Percentiles rank a stretch among this genome's conserved stretches.
Evolutionary conservation across 2,329 filamentous ascomycete genomes (phyloP).

Genomic region (Bipolaris oryzae): DNA sequence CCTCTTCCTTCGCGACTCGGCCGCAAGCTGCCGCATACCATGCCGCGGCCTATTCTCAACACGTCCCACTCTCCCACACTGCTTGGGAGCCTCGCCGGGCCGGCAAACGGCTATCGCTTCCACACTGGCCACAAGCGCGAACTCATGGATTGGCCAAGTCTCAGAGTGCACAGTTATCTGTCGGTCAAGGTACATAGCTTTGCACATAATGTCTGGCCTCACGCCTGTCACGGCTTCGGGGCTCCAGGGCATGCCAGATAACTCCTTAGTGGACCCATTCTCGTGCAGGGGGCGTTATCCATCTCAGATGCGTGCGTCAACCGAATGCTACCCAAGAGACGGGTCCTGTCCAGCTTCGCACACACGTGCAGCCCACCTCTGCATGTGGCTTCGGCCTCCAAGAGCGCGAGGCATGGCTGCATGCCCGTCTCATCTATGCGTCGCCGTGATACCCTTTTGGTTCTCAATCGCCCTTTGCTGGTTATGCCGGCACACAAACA

Average conservation of each 20-base stretch:
- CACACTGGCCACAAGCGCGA: slow-evolving; percentile 3
- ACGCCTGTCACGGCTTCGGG: slow-evolving; percentile 23
- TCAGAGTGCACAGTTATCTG: slow-evolving; percentile 30
- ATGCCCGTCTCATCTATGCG: slow-evolving; percentile 18
- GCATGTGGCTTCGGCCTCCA: slow-evolving; percentile 10
- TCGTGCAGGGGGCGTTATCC: slow-evolving; percentile 4
- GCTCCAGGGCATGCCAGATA: slow-evolving; percentile 15
- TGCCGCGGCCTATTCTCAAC: slow-evolving; percentile 7
- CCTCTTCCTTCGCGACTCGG: slow-evolving; percentile 12
- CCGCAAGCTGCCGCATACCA: not conserved
- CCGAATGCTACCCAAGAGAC: slow-evolving; percentile 20
- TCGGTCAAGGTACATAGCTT: slow-evolving; percentile 8
- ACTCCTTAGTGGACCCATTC: slow-evolving; percentile 6
- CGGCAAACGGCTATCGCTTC: slow-evolving; percentile 18
- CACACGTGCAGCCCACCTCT: slow-evolving; percentile 14
- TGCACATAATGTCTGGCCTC: slow-evolving; percentile 15
- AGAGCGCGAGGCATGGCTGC: slow-evolving; percentile 12
- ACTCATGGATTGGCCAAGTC: slow-evolving; percentile 34
- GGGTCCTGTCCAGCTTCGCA: slow-evolving; percentile 5
- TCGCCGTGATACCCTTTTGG: slow-evolving; percentile 31
- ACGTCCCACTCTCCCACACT: slow-evolving; percentile 3
- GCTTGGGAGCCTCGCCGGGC: slow-evolving; percentile 7
- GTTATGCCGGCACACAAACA: not conserved
- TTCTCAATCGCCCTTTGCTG: slow-evolving; percentile 15
- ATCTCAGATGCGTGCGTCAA: slow-evolving; percentile 6